phyloP scores from a whole-genome alignment of 768 basidiomycete genomes.

The Tulasnella sp. region DNA sequence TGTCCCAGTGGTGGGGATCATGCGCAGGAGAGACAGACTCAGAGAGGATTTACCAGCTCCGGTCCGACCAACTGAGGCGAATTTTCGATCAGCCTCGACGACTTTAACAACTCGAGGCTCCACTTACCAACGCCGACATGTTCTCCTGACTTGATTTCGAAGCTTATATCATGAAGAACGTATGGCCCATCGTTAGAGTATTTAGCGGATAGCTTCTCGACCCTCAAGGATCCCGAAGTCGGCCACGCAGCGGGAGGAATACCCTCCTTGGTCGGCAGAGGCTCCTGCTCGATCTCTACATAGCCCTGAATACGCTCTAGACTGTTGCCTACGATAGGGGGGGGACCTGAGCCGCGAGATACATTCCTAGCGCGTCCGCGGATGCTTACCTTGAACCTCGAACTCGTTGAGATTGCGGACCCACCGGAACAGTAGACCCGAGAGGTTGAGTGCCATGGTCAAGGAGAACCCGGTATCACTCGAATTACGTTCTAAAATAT shows the following conservation, averaged over 20 bases:
- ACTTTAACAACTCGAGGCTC: background rate
- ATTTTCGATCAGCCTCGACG: background rate
- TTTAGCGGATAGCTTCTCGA: slow-evolving; percentile 57
- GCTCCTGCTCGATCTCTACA: slow-evolving; percentile 60
- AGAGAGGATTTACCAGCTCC: slow-evolving; percentile 60
- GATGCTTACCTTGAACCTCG: slow-evolving; percentile 49
- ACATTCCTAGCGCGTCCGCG: background rate
- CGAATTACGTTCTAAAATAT: slow-evolving; percentile 45
- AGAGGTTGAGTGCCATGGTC: slow-evolving; percentile 59
- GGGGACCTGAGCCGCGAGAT: background rate
- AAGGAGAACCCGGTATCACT: slow-evolving; percentile 50
- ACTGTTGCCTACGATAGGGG: slow-evolving; percentile 39
- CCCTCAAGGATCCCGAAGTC: slow-evolving; percentile 56
- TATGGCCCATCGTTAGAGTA: slow-evolving; percentile 58
- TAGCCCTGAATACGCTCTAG: slow-evolving; percentile 60
- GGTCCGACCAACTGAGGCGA: slow-evolving; percentile 57
- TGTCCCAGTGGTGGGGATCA: slow-evolving; percentile 60
- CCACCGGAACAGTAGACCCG: slow-evolving; percentile 55
- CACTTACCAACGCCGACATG: slow-evolving; percentile 59
- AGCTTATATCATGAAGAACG: slow-evolving; percentile 63
- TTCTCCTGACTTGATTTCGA: slow-evolving; percentile 61
- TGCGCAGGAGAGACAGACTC: slow-evolving; percentile 59
- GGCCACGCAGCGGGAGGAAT: slow-evolving; percentile 70
- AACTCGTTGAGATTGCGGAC: slow-evolving; percentile 52
- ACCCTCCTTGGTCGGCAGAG: slow-evolving; percentile 46